These are phyloP conservation scores for Skeletonema tropicum DNA, from an alignment of 108 stramenopile genomes.

Conservation along the genomic window DNA sequence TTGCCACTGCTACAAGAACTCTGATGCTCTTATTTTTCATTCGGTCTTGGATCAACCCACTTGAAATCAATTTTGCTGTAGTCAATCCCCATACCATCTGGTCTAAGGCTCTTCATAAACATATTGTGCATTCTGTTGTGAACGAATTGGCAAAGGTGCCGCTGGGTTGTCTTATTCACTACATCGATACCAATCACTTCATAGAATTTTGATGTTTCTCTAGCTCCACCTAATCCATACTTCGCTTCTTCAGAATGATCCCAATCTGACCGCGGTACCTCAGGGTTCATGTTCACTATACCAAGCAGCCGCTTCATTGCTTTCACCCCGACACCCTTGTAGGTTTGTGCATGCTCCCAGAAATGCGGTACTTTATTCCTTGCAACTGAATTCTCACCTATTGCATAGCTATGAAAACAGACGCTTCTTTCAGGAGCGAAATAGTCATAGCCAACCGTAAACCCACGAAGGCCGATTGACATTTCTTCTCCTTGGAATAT, in stretches of 20 bases:
- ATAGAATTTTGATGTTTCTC: conserved; percentile 48
- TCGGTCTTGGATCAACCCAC: conserved; percentile 50
- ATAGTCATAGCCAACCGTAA: conserved; percentile 65
- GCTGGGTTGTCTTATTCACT: conserved; percentile 38
- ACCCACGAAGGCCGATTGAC: conserved; percentile 57
- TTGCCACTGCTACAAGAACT: conserved; percentile 1
- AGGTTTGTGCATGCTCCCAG: conserved; percentile 46
- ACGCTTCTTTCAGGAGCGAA: conserved; percentile 61
- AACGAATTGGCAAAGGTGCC: conserved; percentile 57
- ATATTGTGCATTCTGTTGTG: conserved; percentile 48
- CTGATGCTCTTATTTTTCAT: conserved; percentile 22
- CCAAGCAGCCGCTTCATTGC: conserved; percentile 58
- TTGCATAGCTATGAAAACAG: conserved; percentile 66
- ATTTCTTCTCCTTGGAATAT: conserved; percentile 76
- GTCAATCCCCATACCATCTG: conserved; percentile 56
- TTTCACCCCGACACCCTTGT: conserved; percentile 43
- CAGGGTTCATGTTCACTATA: conserved; percentile 64
- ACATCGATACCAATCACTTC: conserved; percentile 56
- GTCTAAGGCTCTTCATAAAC: conserved; percentile 37
- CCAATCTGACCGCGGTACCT: conserved; percentile 43
- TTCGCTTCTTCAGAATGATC: conserved; percentile 51
- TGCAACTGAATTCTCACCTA: conserved; percentile 23
- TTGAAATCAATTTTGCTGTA: conserved; percentile 45
- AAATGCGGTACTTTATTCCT: conserved; percentile 50
- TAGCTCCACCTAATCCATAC: conserved; percentile 56